Base-by-base conservation (phyloP, 371 early-diverging fungal species). In the Massospora cicadina region DNA sequence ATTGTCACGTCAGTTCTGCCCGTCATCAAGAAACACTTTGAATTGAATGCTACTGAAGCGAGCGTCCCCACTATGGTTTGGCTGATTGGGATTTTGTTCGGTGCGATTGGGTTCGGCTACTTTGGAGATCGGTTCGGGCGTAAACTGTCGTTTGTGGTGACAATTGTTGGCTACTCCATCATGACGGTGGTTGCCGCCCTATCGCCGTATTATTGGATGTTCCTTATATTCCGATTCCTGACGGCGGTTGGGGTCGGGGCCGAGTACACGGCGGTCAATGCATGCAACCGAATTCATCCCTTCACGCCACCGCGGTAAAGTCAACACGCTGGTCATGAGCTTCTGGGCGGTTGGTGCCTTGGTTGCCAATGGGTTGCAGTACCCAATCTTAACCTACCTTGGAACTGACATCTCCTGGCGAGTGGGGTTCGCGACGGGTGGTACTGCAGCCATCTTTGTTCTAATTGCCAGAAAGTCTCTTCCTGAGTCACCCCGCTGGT, bases 181-280 rank as follows among this genome's bases (percentile, higher is more conserved):
- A 58, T 66, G 33, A 66, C 66, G 28, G 43, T 61, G 1, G 31
- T 66, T 24, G 62, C 61, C 23, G 66, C 66, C 53, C 31, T n/a
- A 24, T 66, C 66, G 32, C 33, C 43, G 5, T 26, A 66, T 32
- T 66, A 54, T 31, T 27, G 31, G 17, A 26, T 66, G 13, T 66
- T 66, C 54, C 43, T 66, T 24, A 63, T 63, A 54, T 66, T 66
- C 53, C 66, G 66, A 2, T 60, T 60, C 54, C 55, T 66, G 26
- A 66, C 66, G 3, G 66, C 66, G 33, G 43, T 66, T 28, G 66
- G 66, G 29, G 66, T 66, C 17, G 66, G 63, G 33, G 66, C 66
- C 25, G 66, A 66, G 27, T 66, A 66, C 63, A 60, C 60, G 21
- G 66, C 66, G 13, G 66, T 65, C 27, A 65, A 65, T 29, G 55